A percentile compares a stretch with the other conserved stretches of the same genome.
These are phyloP conservation scores for Gremmenia infestans DNA, from an alignment of 2,329 filamentous ascomycete genomes.

Conservation along the genomic window DNA sequence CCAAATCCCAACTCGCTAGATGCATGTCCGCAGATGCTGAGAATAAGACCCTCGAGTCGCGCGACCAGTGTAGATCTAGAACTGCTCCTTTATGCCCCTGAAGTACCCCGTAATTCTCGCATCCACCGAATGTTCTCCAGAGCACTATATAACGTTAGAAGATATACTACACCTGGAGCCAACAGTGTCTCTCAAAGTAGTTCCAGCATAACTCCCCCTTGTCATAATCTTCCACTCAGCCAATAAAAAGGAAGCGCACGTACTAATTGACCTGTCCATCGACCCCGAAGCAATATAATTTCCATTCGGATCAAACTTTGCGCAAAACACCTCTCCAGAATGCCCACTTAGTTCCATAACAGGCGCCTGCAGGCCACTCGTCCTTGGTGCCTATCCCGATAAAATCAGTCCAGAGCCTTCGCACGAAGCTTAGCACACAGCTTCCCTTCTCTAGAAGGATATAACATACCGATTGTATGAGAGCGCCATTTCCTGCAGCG, in stretches of 20 bases:
- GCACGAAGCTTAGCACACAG: conserved; percentile 16
- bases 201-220: no score
- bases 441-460: not conserved
- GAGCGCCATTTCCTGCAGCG: conserved; percentile 52
- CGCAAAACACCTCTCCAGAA: conserved; percentile 83
- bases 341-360: conserved; percentile 89
- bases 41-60: conserved; percentile 85
- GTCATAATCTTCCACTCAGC: not conserved
- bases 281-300: conserved; percentile 89
- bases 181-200: no score
- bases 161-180: not conserved
- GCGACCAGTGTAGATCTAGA: conserved; percentile 92
- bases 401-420: conserved; percentile 21
- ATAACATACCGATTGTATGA: conserved; percentile 59
- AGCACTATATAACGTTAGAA: conserved; percentile 56
- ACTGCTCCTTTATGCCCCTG: conserved; percentile 88
- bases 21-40: conserved; percentile 92
- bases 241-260: conserved; percentile 29
- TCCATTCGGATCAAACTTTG: conserved; percentile 84
- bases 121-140: conserved; percentile 88
- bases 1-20: conserved; percentile 90
- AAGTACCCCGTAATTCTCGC: conserved; percentile 88
- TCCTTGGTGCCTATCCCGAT: conserved; percentile 60
- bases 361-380: conserved; percentile 79
- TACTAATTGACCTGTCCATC: conserved; percentile 89